Evolutionary conservation across 2,329 filamentous ascomycete species (phyloP).

Genomic region (Hypoxylon sp.): DNA sequence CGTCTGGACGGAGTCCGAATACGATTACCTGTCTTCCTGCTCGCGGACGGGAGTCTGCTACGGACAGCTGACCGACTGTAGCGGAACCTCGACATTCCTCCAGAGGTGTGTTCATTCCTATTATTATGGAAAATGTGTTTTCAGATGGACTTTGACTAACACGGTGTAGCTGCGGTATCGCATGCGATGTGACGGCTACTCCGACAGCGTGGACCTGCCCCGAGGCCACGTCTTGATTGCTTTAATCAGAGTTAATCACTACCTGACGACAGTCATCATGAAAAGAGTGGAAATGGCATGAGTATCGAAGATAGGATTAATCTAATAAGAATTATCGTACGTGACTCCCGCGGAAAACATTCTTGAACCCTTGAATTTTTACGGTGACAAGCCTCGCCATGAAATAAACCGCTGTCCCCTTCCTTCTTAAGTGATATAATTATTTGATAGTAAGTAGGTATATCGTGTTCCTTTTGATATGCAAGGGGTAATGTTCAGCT

Average conservation of each 20-base stretch:
- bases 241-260: too few species aligned
- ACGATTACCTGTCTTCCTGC: neutral
- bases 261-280: neutral
- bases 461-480: too few species aligned
- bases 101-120: neutral
- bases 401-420: too few species aligned
- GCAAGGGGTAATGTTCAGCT: too few species aligned
- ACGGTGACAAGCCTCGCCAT: too few species aligned
- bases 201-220: neutral
- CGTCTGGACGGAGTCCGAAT: neutral
- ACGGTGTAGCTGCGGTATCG: neutral
- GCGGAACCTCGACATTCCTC: neutral
- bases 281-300: neutral
- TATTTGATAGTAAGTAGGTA: too few species aligned
- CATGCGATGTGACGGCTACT: neutral
- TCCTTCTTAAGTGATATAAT: too few species aligned
- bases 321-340: neutral
- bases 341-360: neutral
- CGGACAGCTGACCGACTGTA: neutral
- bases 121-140: neutral
- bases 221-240: neutral
- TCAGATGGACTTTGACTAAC: neutral
- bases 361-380: neutral
- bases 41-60: conserved; percentile 5
- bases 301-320: neutral